A percentile compares a stretch with the other conserved stretches of the same genome.
phyloP scores from a whole-genome alignment of 2,329 filamentous ascomycete genomes.

The Hymenoscyphus fructigenus region DNA sequence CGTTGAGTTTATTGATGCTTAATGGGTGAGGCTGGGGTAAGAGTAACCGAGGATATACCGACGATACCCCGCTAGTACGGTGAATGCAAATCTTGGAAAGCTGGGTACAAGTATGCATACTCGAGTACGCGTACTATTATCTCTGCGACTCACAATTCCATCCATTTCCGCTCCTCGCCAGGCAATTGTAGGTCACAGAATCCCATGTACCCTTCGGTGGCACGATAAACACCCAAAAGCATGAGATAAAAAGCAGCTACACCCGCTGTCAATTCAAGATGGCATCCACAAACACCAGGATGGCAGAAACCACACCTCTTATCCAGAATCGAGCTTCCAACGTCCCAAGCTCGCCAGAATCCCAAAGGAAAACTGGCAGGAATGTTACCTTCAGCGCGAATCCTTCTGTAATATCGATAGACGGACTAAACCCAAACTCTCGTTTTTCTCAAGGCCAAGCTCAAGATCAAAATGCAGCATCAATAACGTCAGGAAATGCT shows the following conservation, averaged over 20 bases:
- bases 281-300: conserved; percentile 27
- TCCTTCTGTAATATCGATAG: conserved; percentile 57
- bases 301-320: conserved; percentile 28
- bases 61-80: too few species aligned
- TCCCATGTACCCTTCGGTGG: background rate
- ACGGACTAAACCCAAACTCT: conserved; percentile 46
- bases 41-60: too few species aligned
- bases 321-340: conserved; percentile 19
- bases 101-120: background rate
- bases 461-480: conserved; percentile 13
- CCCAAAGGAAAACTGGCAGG: conserved; percentile 36
- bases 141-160: background rate
- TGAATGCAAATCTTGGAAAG: background rate
- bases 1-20: too few species aligned
- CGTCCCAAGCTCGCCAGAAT: conserved; percentile 17
- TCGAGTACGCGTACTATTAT: background rate
- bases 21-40: too few species aligned
- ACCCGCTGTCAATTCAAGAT: conserved; percentile 16
- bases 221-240: background rate
- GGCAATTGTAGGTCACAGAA: background rate
- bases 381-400: conserved; percentile 78
- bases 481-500: conserved; percentile 38
- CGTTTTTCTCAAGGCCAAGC: conserved; percentile 30
- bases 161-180: background rate
- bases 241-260: background rate